Evolutionary conservation across 2,329 filamentous ascomycete species (phyloP).

Genomic region (Penicillium oxalicum): DNA sequence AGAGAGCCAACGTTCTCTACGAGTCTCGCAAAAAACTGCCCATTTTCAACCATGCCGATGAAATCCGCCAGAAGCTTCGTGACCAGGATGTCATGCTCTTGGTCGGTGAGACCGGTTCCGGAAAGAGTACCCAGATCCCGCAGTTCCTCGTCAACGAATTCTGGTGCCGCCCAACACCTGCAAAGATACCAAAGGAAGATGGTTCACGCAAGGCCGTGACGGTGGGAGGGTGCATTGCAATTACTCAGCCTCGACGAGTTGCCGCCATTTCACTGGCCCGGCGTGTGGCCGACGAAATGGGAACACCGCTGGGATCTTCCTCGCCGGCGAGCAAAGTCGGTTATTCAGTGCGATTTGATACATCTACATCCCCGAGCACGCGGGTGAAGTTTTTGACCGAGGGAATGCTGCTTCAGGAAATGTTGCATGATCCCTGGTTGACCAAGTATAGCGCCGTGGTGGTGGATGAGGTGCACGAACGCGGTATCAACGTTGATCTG

Average conservation of each 20-base stretch:
- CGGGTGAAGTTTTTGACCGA: conserved; percentile 92
- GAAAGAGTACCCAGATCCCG: conserved; percentile 93
- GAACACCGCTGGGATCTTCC: conserved; percentile 54
- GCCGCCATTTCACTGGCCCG: conserved; percentile 86
- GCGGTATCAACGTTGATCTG: conserved; percentile 89
- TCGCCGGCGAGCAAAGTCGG: conserved; percentile 65
- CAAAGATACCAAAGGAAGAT: conserved; percentile 40
- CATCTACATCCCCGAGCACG: conserved; percentile 72
- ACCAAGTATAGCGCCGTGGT: conserved; percentile 82
- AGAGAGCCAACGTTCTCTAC: conserved; percentile 45
- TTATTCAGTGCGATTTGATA: conserved; percentile 93
- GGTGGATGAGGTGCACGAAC: conserved; percentile 95
- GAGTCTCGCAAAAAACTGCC: conserved; percentile 62
- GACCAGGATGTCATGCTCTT: conserved; percentile 72
- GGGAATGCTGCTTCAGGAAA: conserved; percentile 91
- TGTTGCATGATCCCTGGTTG: conserved; percentile 76
- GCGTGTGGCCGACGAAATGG: conserved; percentile 80
- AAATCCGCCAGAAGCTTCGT: conserved; percentile 61
- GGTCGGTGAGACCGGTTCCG: conserved; percentile 90
- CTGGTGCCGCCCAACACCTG: conserved; percentile 65
- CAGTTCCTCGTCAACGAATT: conserved; percentile 75
- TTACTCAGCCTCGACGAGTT: conserved; percentile 89
- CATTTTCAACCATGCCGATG: conserved; percentile 67
- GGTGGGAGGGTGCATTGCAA: conserved; percentile 77
- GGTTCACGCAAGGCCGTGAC: conserved; percentile 39